Base-by-base conservation (phyloP, 768 basidiomycete genomes). In the Termitomyces eurrhizus region DNA sequence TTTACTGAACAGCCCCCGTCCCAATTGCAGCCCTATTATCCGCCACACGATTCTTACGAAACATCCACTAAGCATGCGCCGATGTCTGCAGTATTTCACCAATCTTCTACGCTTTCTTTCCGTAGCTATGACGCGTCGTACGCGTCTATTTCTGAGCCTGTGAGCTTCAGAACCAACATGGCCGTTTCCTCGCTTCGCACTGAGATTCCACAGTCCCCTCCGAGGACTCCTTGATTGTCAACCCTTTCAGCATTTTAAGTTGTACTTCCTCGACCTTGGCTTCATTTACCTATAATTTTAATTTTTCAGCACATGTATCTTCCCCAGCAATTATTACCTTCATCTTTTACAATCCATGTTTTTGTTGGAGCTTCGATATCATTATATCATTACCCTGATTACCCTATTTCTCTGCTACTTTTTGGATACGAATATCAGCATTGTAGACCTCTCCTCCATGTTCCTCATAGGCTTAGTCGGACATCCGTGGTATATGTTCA, bases 161-260 rank as follows among this genome's bases (percentile, higher is more conserved):
- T 67, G 45, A 69, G 69, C 35, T 69, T 74, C 44, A 67, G 73
- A 24, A 74, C 75, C 18, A 77, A 76, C 59, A 78, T 80, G 75
- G 78, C 78, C 4, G 73, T 79, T 39, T 80, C 78, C 8, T 79
- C 78, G 14, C 68, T 80, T 33, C 71, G 78, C 48, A 80, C 78
- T 7, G 77, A 78, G 61, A 66, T 78, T 24, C 75, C 76, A 6
- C 73, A 74, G 48, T 67, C 66, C n/a, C 64, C 66, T 18, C 63
- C 62, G 7, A 57, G 36, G 26, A 39, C 56, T 48, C 13, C 54
- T 3, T 55, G 36, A 44, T 54, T 5, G 26, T 54, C 39, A n/a
- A 29, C 21, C 18, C 13, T 29, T 12, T 32, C 2, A 26, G 21
- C 21, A 29, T 29, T 29, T n/a, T 14, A 24, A 16, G 24, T 46